Conservation (phyloP, 179 eudicot species). For the Vitellaria paradoxa region DNA sequence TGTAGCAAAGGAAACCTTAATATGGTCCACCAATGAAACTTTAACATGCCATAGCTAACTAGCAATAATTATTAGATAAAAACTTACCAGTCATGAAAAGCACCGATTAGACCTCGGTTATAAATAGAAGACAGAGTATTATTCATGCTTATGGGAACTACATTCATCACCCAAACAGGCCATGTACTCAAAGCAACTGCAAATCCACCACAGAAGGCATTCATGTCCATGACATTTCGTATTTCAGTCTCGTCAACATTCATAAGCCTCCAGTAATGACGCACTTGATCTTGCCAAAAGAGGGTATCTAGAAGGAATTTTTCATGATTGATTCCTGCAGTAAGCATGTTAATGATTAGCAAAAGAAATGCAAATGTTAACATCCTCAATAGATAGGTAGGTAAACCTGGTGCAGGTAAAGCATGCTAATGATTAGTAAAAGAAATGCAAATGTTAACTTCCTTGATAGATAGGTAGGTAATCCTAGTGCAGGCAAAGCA, state of each 20-base stretch:
- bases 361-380: background rate
- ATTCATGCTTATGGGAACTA: slow-evolving; percentile 63
- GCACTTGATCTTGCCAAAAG: slow-evolving; percentile 92
- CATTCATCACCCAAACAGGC: slow-evolving; percentile 98
- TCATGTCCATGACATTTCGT: slow-evolving; percentile 96
- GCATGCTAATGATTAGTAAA: too few relatives aligned
- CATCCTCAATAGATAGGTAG: too few relatives aligned
- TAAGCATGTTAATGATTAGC: background rate
- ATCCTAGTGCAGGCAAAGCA: too few relatives aligned
- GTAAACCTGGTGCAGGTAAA: too few relatives aligned
- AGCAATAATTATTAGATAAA: background rate
- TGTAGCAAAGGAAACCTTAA: slow-evolving; percentile 3
- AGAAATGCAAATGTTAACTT: background rate
- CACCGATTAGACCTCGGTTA: slow-evolving; percentile 76
- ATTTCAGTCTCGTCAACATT: slow-evolving; percentile 59
- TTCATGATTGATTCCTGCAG: slow-evolving; percentile 64
- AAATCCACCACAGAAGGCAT: slow-evolving; percentile 88
- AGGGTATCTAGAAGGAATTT: slow-evolving; percentile 55
- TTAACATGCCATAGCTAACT: slow-evolving; percentile 3
- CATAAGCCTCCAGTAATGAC: slow-evolving; percentile 86
- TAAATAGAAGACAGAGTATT: slow-evolving; percentile 82
- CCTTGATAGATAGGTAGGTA: too few relatives aligned
- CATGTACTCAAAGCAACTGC: slow-evolving; percentile 75
- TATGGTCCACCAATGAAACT: background rate
- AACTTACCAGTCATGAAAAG: slow-evolving; percentile 91